phyloP scores from a whole-genome alignment of 768 basidiomycete genomes.

The Xerocomellus amylosporus region DNA sequence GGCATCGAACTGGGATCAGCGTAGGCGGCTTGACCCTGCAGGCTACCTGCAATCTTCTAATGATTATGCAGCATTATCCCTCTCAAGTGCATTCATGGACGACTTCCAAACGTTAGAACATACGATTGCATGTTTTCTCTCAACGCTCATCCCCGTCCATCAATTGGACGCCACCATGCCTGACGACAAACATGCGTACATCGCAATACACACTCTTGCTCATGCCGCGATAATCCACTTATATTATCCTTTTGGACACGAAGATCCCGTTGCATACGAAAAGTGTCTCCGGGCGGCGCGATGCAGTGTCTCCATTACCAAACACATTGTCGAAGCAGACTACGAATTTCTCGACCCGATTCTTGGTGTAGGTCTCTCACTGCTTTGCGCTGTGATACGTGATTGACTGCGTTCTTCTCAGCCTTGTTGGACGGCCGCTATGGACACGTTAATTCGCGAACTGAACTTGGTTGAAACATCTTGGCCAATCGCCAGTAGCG shows the following conservation, averaged over 20 bases:
- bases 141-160: slow-evolving; percentile 62
- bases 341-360: slow-evolving; percentile 75
- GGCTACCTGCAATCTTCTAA: slow-evolving; percentile 20
- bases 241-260: slow-evolving; percentile 57
- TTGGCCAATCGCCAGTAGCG: slow-evolving; percentile 57
- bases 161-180: slow-evolving; percentile 55
- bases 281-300: slow-evolving; percentile 67
- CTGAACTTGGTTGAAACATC: slow-evolving; percentile 60
- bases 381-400: background rate
- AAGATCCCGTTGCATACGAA: slow-evolving; percentile 58
- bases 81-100: slow-evolving; percentile 49
- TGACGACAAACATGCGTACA: slow-evolving; percentile 57
- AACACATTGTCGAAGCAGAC: slow-evolving; percentile 61
- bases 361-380: slow-evolving; percentile 55
- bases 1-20: slow-evolving; percentile 57
- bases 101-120: slow-evolving; percentile 63
- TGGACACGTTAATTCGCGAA: slow-evolving; percentile 65
- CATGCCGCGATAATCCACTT: slow-evolving; percentile 66
- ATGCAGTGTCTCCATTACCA: slow-evolving; percentile 56
- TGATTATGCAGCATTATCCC: slow-evolving; percentile 39
- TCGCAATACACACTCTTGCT: slow-evolving; percentile 62
- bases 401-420: slow-evolving; percentile 26
- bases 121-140: slow-evolving; percentile 58
- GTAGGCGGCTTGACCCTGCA: slow-evolving; percentile 38
- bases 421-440: slow-evolving; percentile 72